Conservation (phyloP, 1,139 yeast genomes). For the Pichia sp. region DNA sequence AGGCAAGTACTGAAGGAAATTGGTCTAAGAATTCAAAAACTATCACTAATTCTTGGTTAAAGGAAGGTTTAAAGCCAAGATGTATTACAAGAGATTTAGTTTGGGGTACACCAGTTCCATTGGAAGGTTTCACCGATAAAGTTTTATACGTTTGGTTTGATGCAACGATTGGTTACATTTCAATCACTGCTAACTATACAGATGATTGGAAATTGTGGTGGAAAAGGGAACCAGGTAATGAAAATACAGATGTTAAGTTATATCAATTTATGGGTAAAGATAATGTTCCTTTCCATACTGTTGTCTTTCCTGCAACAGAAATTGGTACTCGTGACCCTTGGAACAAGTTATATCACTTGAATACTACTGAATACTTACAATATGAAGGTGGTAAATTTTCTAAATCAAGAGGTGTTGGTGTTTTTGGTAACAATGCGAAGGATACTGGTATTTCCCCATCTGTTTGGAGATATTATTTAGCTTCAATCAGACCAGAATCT, state of each 20-base stretch:
- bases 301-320: conserved; percentile 89
- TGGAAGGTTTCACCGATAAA: conserved; percentile 72
- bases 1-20: conserved; percentile 59
- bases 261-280: conserved; percentile 99
- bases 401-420: conserved; percentile 94
- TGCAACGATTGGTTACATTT: conserved; percentile 93
- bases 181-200: conserved; percentile 90
- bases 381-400: conserved; percentile 98
- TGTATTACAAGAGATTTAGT: conserved; percentile 94
- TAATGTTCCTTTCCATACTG: conserved; percentile 97
- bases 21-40: conserved; percentile 91
- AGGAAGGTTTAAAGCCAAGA: conserved; percentile 87
- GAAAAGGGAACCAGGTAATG: conserved; percentile 52
- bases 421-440: conserved; percentile 94
- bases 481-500: conserved; percentile 89
- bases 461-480: conserved; percentile 95
- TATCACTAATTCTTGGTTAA: conserved; percentile 88
- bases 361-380: conserved; percentile 93
- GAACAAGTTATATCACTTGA: conserved; percentile 87
- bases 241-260: conserved; percentile 47
- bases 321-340: conserved; percentile 83
- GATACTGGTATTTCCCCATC: conserved; percentile 86
- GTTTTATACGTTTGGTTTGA: conserved; percentile 98
- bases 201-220: conserved; percentile 91
- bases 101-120: conserved; percentile 99